Conservation (phyloP, 192 early-diverging fungal species). For the Entomortierella beljakovae region DNA sequence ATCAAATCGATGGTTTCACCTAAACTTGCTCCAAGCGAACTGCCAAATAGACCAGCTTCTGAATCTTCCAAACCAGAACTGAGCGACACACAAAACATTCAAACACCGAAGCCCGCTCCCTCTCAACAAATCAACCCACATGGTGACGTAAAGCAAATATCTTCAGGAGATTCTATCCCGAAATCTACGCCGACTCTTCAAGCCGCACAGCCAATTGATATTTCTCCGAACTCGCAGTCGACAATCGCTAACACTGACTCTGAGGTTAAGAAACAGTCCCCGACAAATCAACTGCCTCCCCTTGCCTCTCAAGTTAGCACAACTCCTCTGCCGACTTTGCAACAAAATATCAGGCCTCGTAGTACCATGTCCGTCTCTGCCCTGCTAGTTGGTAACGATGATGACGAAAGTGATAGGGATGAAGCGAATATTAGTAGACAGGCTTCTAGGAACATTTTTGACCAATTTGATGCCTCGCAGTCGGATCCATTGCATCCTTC, state of each 20-base stretch:
- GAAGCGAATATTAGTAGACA: background rate
- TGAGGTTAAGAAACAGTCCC: background rate
- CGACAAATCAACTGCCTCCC: slow-evolving; percentile 4
- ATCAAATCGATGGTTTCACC: background rate
- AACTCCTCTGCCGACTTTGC: background rate
- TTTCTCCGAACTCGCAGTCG: background rate
- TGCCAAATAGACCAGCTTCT: background rate
- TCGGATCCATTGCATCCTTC: background rate
- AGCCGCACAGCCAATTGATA: background rate
- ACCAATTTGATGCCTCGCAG: slow-evolving; percentile 12
- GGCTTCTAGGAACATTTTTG: slow-evolving; percentile 24
- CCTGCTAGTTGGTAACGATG: slow-evolving; percentile 35
- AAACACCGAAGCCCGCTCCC: no score
- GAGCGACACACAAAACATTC: no score
- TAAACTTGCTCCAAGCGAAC: background rate
- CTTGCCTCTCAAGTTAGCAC: slow-evolving; percentile 4
- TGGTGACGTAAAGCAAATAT: no score
- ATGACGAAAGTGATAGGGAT: slow-evolving; percentile 17
- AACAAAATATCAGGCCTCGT: slow-evolving; percentile 11
- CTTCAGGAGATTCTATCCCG: no score
- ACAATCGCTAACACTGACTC: background rate
- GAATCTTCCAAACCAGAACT: no score
- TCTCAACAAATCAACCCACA: no score
- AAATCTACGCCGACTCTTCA: slow-evolving; percentile 13
- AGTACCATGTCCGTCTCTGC: slow-evolving; percentile 52